Evolutionary conservation across 2,329 filamentous ascomycete species (phyloP), one percentile per base, ranked within the genome.

Genomic region (Metarhizium anisopliae): DNA sequence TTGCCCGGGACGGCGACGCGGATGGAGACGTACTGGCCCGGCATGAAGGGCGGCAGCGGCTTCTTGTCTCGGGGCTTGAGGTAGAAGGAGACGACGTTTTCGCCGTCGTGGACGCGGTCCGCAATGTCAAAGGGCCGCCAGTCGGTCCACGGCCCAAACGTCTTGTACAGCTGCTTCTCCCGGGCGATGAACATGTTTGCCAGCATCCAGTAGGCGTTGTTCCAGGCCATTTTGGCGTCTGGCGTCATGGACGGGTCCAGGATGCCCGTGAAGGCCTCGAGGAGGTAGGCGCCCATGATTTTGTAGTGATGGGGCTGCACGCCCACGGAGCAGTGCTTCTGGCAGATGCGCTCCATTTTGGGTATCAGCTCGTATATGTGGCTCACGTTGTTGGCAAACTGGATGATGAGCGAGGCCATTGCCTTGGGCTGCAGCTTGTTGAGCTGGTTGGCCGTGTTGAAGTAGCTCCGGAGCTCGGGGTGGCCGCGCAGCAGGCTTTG

Each of bases 11-110:
- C 77, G 52, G 77, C 73, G 7, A 85, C 68, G 52, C 79, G 78
- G 50, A 90, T 70, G 0, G 84, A 86, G 58, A 89, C 78, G 65
- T 90, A 91, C 69, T 91, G 87, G 40, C 88, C 88, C 0, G 87
- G 86, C 56, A 79, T 74, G 74, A 82, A 91, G 0, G 65, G 49
- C 0, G 86, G 86, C 45, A 91, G 73, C n/a, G 74, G 72, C 59
- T 78, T 69, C 42, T 75, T 77, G 59, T 89, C 84, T 6, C 80
- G 74, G 0, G 87, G 86, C 53, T 78, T 75, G 14, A 90, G 77
- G 63, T 87, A 84, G 68, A 90, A 89, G 0, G 85, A 88, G 47
- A 79, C 85, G 59, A 90, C 86, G 59, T 86, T 81, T 3, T 83
- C 80, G 1, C 82, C 79, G 68, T 91, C 87, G 54, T 76, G 74